phyloP scores from a whole-genome alignment of 164 flowering plant genomes.

The Vitis riparia region DNA sequence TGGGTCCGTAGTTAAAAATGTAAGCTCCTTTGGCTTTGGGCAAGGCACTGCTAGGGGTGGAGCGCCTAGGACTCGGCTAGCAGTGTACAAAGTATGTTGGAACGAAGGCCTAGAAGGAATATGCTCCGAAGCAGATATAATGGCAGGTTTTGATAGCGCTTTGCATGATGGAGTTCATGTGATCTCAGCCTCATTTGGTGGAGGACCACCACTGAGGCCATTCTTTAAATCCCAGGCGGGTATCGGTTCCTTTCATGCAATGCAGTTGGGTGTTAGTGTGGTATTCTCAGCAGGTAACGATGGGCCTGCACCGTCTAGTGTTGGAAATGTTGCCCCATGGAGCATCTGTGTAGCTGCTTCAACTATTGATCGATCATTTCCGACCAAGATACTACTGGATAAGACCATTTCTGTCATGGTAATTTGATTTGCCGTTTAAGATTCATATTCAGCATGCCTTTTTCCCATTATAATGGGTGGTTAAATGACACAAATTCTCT shows the following conservation, averaged over 20 bases:
- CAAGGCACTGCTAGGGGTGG: constrained; percentile 68
- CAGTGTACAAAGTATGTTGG: constrained; percentile 79
- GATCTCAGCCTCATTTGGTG: constrained; percentile 63
- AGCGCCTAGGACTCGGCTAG: constrained; percentile 65
- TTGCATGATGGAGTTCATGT: constrained; percentile 62
- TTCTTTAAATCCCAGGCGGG: constrained; percentile 39
- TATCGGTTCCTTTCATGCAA: constrained; percentile 73
- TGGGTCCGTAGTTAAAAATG: constrained; percentile 43
- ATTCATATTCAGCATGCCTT: neutral
- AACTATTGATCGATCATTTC: constrained; percentile 57
- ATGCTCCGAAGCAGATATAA: constrained; percentile 60
- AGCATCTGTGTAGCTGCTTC: constrained; percentile 62
- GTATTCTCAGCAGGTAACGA: constrained; percentile 71
- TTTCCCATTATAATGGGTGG: too few relatives aligned
- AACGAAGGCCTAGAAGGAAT: constrained; percentile 15
- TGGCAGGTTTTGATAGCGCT: constrained; percentile 74
- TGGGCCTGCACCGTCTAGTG: constrained; percentile 56
- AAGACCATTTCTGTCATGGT: constrained; percentile 40
- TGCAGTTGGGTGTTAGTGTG: constrained; percentile 56
- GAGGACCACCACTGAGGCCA: constrained; percentile 36
- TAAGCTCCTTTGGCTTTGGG: constrained; percentile 46
- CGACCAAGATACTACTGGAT: constrained; percentile 38
- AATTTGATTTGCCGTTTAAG: neutral
- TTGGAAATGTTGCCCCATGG: constrained; percentile 72
- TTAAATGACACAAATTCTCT: too few relatives aligned